Conservation (phyloP, 2,329 filamentous ascomycete genomes). For the Aspergillus novoparasiticus region DNA sequence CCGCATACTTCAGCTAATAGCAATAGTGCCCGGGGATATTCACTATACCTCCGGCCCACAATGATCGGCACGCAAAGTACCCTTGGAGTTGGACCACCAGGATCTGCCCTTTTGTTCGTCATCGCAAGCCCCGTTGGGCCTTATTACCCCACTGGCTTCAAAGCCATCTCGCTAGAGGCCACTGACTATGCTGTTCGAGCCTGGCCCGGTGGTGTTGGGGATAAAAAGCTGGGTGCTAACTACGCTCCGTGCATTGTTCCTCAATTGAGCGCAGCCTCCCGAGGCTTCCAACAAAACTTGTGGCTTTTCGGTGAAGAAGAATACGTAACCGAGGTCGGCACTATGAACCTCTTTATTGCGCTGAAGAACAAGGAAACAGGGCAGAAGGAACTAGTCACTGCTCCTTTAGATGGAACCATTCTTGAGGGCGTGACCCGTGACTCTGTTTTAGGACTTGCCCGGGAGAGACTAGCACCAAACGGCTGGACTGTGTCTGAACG, state of each 20-base stretch:
- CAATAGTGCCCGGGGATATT: conserved; percentile 72
- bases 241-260: conserved; percentile 99
- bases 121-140: conserved; percentile 96
- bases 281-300: conserved; percentile 96
- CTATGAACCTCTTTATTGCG: conserved; percentile 96
- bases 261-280: conserved; percentile 84
- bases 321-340: conserved; percentile 94
- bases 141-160: conserved; percentile 98
- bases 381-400: conserved; percentile 89
- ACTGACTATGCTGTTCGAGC: conserved; percentile 96
- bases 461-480: conserved; percentile 77
- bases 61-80: conserved; percentile 97
- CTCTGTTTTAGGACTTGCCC: conserved; percentile 81
- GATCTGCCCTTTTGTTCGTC: conserved; percentile 87
- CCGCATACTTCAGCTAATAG: background rate
- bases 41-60: conserved; percentile 90
- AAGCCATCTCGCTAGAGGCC: conserved; percentile 91
- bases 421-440: conserved; percentile 93
- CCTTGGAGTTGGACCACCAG: conserved; percentile 87
- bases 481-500: conserved; percentile 89
- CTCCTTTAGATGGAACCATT: conserved; percentile 94
- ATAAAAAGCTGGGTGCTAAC: conserved; percentile 98
- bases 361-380: conserved; percentile 84
- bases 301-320: conserved; percentile 97
- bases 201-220: conserved; percentile 95